Evolutionary conservation across 2,329 filamentous ascomycete genomes (phyloP), one percentile per base, ranked within the genome.

Genomic region (Chrysoporthe cubensis): DNA sequence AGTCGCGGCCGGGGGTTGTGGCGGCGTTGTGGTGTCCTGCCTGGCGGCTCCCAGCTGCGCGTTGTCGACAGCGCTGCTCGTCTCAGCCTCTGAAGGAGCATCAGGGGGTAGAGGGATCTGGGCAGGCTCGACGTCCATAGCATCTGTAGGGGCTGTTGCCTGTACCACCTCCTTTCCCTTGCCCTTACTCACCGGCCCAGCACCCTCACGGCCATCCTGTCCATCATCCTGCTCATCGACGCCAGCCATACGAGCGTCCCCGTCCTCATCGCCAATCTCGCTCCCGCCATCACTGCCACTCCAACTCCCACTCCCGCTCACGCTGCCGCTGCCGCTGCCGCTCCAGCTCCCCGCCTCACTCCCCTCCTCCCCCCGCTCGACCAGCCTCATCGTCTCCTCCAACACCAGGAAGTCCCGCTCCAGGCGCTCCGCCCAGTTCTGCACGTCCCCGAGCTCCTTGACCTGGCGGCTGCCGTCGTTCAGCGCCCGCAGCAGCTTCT

Each of bases 361-460:
- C 7, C 74, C 76, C 60, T 75, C 76, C 62, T 78, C 81, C 2
- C 74, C 75, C 62, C 75, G 76, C 62, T 79, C 81, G 2, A 85
- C 88, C 66, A 90, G 75, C 72, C 87, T 79, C 73, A 91, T 76
- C 54, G 88, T 90, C 82, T 91, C 88, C 76, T 89, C 87, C 7
- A 91, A 75, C 57, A 89, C 84, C 66, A 90, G 71, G 71, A 91
- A 88, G 72, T 90, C 87, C 68, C 87, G 78, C 82, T 90, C 92
- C 74, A 95, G 82, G 79, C 94, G 88, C 84, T 96, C 92, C 32
- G 92, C 91, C 92, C 92, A 96, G 77, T 66, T 66, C 21, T 72
- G 69, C 21, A 70, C 69, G 44, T 70, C 66, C n/a, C 67, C 69
- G 8, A 71, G 82, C 82, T 94, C 91, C 80, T 94, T 94, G 68